A percentile compares a stretch with the other conserved stretches of the same genome.
phyloP scores from a whole-genome alignment of 805 yeast genomes.

The Myxozyma neotropica region DNA sequence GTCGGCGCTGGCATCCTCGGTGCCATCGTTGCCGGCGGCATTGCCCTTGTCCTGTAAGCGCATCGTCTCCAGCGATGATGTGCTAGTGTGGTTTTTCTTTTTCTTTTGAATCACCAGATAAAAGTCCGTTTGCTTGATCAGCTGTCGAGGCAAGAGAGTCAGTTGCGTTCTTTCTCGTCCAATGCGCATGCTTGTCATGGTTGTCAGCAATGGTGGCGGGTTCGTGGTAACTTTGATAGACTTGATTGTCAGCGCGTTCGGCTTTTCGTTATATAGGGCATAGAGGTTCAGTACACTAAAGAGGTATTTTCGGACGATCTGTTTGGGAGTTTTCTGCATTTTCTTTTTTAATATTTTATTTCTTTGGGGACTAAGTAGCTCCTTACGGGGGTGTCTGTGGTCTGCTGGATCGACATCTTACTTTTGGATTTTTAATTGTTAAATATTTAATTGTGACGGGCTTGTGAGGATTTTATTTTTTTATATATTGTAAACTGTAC shows the following conservation, averaged over 20 bases:
- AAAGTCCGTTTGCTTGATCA: neutral
- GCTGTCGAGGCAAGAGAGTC: no score
- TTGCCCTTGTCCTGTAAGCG: conserved; percentile 44
- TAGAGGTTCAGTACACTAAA: conserved; percentile 7
- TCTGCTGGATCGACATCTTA: no score
- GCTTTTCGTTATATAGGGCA: neutral
- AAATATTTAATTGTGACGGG: conserved; percentile 1
- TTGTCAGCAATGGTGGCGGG: no score
- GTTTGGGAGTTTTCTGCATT: conserved; percentile 10
- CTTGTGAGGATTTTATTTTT: neutral
- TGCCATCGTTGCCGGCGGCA: conserved; percentile 47
- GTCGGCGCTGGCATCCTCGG: conserved; percentile 46
- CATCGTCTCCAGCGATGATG: neutral
- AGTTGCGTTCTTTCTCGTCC: no score
- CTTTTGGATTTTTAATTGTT: neutral
- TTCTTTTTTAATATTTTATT: neutral
- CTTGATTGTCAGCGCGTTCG: neutral
- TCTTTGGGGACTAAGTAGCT: neutral
- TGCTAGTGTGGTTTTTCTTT: neutral
- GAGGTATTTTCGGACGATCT: conserved; percentile 12
- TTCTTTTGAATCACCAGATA: neutral
- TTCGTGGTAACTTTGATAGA: neutral
- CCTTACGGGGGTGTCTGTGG: neutral
- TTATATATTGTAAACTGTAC: neutral
- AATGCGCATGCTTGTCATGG: no score